Conservation (phyloP, 2,329 filamentous ascomycete species). For the Samsoniella hepiali region DNA sequence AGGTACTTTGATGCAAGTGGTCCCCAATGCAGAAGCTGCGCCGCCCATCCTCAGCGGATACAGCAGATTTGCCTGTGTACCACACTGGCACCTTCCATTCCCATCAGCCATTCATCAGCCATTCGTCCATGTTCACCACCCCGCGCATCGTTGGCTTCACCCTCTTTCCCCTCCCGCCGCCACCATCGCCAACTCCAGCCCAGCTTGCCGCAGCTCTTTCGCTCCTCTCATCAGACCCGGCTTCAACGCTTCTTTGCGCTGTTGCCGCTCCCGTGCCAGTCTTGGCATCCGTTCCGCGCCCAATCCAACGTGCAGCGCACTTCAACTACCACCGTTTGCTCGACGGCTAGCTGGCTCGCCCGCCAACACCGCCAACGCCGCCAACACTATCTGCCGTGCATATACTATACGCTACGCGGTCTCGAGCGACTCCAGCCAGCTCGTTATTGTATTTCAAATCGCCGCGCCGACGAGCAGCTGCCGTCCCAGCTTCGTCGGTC, state of each 20-base stretch:
- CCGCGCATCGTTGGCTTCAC: neutral
- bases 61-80: neutral
- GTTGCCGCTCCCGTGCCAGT: neutral
- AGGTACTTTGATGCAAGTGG: neutral
- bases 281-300: neutral
- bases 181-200: neutral
- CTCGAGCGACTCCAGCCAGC: neutral
- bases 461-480: neutral
- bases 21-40: neutral
- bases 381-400: neutral
- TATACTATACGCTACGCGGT: neutral
- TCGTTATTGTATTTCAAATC: neutral
- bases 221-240: neutral
- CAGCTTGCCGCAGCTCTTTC: neutral
- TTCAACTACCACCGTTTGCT: neutral
- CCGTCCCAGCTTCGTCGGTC: neutral
- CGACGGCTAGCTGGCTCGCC: neutral
- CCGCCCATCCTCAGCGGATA: neutral
- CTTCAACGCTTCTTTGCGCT: neutral
- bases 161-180: neutral
- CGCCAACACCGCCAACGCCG: neutral
- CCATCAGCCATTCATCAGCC: neutral
- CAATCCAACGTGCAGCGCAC: neutral
- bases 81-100: neutral
- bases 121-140: neutral